These are phyloP conservation scores for Cladophialophora bantiana DNA, from an alignment of 2,329 filamentous ascomycete genomes.

Conservation along the genomic window DNA sequence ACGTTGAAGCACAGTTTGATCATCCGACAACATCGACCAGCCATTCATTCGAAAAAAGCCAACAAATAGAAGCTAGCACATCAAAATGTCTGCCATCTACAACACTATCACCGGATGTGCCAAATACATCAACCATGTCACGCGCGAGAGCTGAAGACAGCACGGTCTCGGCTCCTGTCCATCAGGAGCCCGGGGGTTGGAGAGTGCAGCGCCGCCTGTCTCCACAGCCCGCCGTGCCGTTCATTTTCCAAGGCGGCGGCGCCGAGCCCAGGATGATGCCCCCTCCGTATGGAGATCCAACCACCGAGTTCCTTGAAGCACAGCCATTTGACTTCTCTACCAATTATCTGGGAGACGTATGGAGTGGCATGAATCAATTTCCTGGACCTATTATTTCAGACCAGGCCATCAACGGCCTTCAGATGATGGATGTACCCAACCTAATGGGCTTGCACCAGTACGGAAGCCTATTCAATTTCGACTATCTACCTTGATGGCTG, in stretches of 20 bases:
- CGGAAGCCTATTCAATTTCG: not conserved
- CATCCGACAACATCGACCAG: not conserved
- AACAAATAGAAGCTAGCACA: not conserved
- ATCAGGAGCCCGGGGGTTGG: not conserved
- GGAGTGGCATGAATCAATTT: constrained; percentile 8
- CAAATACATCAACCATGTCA: not conserved
- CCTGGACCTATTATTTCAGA: not conserved
- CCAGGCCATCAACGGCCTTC: not conserved
- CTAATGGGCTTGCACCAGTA: not conserved
- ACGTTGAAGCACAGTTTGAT: not conserved
- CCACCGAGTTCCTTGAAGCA: constrained; percentile 4
- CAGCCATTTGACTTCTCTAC: constrained; percentile 10
- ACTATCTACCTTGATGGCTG: constrained; percentile 1
- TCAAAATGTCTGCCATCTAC: not conserved
- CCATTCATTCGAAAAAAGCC: not conserved
- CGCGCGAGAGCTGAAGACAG: not conserved
- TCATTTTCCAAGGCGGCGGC: not conserved
- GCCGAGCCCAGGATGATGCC: not conserved
- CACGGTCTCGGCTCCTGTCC: not conserved
- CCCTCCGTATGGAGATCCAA: not conserved
- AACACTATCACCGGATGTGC: not conserved
- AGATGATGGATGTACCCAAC: not conserved
- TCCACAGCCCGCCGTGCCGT: not conserved
- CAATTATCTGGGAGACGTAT: constrained; percentile 1
- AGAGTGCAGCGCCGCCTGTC: not conserved